phyloP scores from a whole-genome alignment of 306 rosid species.

The Alnus glutinosa region DNA sequence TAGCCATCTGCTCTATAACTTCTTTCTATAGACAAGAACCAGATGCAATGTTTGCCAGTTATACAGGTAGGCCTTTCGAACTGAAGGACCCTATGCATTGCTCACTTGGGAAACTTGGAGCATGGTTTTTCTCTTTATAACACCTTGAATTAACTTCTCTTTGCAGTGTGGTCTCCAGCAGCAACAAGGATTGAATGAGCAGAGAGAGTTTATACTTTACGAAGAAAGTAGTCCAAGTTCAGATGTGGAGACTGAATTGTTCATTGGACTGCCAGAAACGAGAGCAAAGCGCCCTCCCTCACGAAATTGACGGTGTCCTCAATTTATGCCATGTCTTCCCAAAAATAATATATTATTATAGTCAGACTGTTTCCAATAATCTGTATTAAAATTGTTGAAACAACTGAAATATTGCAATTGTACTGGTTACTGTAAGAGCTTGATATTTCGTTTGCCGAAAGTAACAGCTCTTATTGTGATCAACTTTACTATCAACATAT shows the following conservation, averaged over 20 bases:
- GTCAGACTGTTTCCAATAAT: constrained; percentile 19
- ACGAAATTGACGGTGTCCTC: constrained; percentile 11
- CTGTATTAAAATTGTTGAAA: constrained; percentile 26
- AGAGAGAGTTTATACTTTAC: constrained; percentile 29
- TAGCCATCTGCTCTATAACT: neutral
- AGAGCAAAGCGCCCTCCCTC: constrained; percentile 38
- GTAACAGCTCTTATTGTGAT: neutral
- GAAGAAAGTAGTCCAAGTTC: constrained; percentile 60
- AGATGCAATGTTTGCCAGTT: neutral
- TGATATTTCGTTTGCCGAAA: neutral
- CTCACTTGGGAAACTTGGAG: neutral
- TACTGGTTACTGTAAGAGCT: neutral
- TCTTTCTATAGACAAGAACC: neutral
- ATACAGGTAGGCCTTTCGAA: too few species aligned
- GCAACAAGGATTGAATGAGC: constrained; percentile 16
- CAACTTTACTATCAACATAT: neutral
- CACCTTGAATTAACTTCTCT: neutral
- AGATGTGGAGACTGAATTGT: constrained; percentile 78
- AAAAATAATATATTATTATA: constrained; percentile 22
- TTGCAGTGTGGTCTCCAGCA: constrained; percentile 40
- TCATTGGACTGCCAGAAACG: constrained; percentile 69
- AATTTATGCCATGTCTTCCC: constrained; percentile 16
- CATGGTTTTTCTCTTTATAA: neutral
- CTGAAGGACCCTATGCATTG: too few species aligned
- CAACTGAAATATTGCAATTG: constrained; percentile 17